These are phyloP conservation scores for Rhynchosporium graminicola DNA, from an alignment of 2,329 filamentous ascomycete genomes.

Conservation along the genomic window DNA sequence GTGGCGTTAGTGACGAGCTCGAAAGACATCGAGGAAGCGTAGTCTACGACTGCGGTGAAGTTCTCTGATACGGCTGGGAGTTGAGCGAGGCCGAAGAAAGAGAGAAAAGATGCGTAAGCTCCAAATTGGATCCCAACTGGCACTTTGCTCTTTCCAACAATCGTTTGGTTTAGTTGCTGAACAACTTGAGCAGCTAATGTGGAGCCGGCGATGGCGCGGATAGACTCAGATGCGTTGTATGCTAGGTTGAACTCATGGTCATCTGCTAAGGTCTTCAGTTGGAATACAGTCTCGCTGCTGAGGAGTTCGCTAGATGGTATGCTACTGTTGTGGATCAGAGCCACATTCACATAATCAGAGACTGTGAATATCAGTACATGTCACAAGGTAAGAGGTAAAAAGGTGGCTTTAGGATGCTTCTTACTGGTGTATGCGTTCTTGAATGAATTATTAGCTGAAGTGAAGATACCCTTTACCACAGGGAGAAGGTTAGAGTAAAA, in stretches of 20 bases:
- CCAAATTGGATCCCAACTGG: constrained; percentile 58
- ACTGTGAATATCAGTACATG: constrained; percentile 42
- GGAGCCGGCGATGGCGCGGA: constrained; percentile 58
- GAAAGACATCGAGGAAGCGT: constrained; percentile 79
- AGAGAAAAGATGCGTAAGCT: constrained; percentile 61
- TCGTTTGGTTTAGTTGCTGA: constrained; percentile 53
- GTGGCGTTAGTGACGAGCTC: constrained; percentile 65
- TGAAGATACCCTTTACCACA: constrained; percentile 56
- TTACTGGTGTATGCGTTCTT: constrained; percentile 63
- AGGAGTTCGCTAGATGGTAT: constrained; percentile 63
- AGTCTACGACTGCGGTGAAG: constrained; percentile 80
- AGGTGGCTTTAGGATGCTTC: constrained; percentile 31
- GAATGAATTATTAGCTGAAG: constrained; percentile 50
- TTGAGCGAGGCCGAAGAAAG: constrained; percentile 62
- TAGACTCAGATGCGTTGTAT: constrained; percentile 73
- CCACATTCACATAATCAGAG: constrained; percentile 62
- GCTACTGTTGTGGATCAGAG: constrained; percentile 58
- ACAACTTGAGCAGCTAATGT: constrained; percentile 57
- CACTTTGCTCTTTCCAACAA: constrained; percentile 47
- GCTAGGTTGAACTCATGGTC: constrained; percentile 80
- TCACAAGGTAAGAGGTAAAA: background rate
- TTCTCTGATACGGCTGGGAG: constrained; percentile 54
- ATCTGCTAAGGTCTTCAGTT: constrained; percentile 74
- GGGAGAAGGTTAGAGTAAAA: constrained; percentile 60
- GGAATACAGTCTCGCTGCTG: constrained; percentile 57